phyloP scores from a whole-genome alignment of 129 eudicot genomes.

The Chrysanthemum lavandulifolium region DNA sequence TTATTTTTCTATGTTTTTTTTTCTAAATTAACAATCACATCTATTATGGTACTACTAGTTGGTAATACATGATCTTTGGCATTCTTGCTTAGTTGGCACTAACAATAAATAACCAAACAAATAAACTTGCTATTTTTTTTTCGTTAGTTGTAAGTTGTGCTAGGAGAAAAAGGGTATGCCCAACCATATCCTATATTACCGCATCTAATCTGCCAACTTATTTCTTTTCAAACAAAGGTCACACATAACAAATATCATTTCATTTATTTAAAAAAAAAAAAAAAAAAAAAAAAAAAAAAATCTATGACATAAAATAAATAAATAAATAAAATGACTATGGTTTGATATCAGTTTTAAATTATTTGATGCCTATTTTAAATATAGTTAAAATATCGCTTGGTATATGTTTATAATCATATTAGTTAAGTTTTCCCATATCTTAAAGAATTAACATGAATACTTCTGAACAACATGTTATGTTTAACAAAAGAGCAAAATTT shows the following conservation, averaged over 20 bases:
- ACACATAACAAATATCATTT: background rate
- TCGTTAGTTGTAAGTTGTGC: background rate
- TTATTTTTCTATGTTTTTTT: too few relatives aligned
- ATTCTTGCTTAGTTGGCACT: conserved; percentile 8
- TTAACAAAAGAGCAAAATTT: too few relatives aligned
- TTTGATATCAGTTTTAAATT: too few relatives aligned
- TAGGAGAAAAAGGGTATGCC: background rate
- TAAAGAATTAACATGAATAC: too few relatives aligned
- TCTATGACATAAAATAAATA: background rate
- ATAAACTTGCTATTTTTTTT: background rate
- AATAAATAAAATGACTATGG: background rate
- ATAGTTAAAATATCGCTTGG: too few relatives aligned
- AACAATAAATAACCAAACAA: conserved; percentile 4
- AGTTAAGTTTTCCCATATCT: too few relatives aligned
- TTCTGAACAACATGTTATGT: too few relatives aligned
- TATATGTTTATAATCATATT: too few relatives aligned
- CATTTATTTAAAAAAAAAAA: background rate
- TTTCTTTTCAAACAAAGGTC: conserved; percentile 22
- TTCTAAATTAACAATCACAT: too few relatives aligned
- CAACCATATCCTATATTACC: background rate
- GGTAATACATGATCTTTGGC: conserved; percentile 24
- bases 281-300: too few relatives aligned
- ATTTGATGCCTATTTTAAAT: too few relatives aligned
- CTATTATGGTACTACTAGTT: too few relatives aligned
- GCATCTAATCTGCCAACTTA: background rate